Evolutionary conservation across 805 yeast species (phyloP), one percentile per base, ranked within the genome.

Genomic region (Candida insectalens): DNA sequence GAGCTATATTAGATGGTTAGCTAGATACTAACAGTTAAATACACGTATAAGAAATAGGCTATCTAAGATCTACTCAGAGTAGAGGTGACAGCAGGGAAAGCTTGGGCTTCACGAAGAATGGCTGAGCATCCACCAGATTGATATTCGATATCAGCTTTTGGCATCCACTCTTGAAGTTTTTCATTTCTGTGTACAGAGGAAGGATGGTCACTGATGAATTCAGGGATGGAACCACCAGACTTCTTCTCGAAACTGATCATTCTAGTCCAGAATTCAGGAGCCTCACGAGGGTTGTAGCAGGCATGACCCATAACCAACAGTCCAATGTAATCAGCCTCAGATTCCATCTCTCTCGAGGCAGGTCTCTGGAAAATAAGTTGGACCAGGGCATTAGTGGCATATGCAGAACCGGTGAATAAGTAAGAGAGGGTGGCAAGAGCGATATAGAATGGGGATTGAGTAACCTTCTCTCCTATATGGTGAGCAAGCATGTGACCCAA

Each of bases 281-380:
- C 81, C 44, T 77, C 84, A 13, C 60, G 59, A 5, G 95, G 87
- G 42, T 88, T 62, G 55, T 68, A 92, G 53, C 99, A 92, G 30
- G 94, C 94, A 38, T 76, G 63, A 2, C 95, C 74, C 95, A 89
- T 83, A 44, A 89, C 65, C 76, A 85, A 80, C 39, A 92, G 62
- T 0, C 99, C 99, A 20, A 92, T 88, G 47, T 79, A 78, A 57
- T 92, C 98, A 0, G 98, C 97, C 55, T 92, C 98, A 1, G 85
- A 70, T 57, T 92, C 99, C 95, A 85, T 85, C 38, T 74, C 84
- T 47, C 99, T 66, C 1, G 94, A 82, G 1, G 94, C 82, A 0
- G 96, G 96, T 70, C 80, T 71, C 43, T 74, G 71, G 32, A 87
- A 52, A 10, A 74, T 51, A 1, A 85, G 67, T 19, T 67, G 67